Base-by-base conservation (phyloP, 1,284 basidiomycete species). In the Peniophora sp. region DNA sequence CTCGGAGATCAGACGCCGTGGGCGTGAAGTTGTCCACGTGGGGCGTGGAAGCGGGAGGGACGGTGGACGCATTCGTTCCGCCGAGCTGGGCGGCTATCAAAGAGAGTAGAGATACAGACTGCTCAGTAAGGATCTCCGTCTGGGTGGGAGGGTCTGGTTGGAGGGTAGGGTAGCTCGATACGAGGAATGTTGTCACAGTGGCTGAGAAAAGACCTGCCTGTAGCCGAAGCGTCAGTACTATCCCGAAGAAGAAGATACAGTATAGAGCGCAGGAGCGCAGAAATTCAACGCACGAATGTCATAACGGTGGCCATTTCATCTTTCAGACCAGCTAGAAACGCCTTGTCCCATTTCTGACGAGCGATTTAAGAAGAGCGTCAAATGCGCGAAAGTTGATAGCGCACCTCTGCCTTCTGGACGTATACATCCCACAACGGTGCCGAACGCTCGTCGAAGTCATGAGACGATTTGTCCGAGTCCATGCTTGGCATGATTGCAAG, bases 51-150 rank as follows among this genome's bases (percentile, higher is more conserved):
- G 22, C 6, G 43, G 39, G 12, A 9, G 47, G 32, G 5, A 48
- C n/a, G 12, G 36, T 32, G 12, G 48, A 47, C 11, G 50, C 47
- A 32, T 49, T 54, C 6, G 50, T 25, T 3, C 27, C 53, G 24
- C 38, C 44, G n/a, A 45, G 44, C 44, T 45, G 44, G 20, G 9
- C n/a, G 5, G 2, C 16, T 2, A 45, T 45, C n/a, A 9, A 22
- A 9, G 23, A 9, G n/a, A 45, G 44, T 8, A 45, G 3, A 2
- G 20, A n/a, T 10, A 24, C 44, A 23, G 44, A 45, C n/a, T 45
- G 44, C n/a, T 45, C 10, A 22, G 44, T 10, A 20, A 45, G 6
- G 2, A 16, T 10, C 23, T 2, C 3, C 14, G 44, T 45, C 1
- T 45, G 44, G 1, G 12, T 1, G 9, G 44, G n/a, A 22, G 44